Evolutionary conservation across 768 basidiomycete genomes (phyloP).

Genomic region (Collybia sordida): DNA sequence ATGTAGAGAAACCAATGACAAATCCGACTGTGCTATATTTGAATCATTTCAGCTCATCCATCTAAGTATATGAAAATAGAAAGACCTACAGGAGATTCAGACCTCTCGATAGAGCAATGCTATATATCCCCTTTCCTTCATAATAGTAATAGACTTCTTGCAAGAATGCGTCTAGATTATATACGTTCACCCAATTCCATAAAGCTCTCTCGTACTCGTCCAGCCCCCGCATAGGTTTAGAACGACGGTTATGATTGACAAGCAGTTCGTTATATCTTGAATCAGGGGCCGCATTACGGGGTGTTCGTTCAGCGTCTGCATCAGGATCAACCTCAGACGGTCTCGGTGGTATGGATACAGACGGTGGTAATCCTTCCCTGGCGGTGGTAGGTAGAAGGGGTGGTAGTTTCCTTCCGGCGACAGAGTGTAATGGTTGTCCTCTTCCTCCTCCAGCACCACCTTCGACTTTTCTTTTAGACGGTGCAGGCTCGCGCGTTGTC

Average conservation of each 20-base stretch:
- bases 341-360: conserved; percentile 56
- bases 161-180: conserved; percentile 93
- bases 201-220: conserved; percentile 88
- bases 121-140: conserved; percentile 94
- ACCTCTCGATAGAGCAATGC: conserved; percentile 86
- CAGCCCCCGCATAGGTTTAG: conserved; percentile 63
- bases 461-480: conserved; percentile 25
- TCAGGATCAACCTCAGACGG: conserved; percentile 62
- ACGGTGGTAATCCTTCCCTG: conserved; percentile 26
- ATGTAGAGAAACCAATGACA: conserved; percentile 97
- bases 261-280: conserved; percentile 24
- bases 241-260: conserved; percentile 29
- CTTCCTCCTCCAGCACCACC: conserved; percentile 27
- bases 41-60: neutral
- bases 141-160: conserved; percentile 97
- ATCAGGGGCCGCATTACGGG: conserved; percentile 12
- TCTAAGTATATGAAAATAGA: conserved; percentile 16
- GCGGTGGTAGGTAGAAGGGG: conserved; percentile 36
- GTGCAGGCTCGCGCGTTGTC: conserved; percentile 38
- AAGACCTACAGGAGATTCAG: conserved; percentile 90
- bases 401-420: conserved; percentile 38
- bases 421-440: conserved; percentile 54
- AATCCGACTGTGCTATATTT: conserved; percentile 87
- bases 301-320: conserved; percentile 22
- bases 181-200: conserved; percentile 99